These are phyloP conservation scores for Tritrichomonas musculus DNA, from an alignment of 208 protist genomes.

Conservation along the genomic window DNA sequence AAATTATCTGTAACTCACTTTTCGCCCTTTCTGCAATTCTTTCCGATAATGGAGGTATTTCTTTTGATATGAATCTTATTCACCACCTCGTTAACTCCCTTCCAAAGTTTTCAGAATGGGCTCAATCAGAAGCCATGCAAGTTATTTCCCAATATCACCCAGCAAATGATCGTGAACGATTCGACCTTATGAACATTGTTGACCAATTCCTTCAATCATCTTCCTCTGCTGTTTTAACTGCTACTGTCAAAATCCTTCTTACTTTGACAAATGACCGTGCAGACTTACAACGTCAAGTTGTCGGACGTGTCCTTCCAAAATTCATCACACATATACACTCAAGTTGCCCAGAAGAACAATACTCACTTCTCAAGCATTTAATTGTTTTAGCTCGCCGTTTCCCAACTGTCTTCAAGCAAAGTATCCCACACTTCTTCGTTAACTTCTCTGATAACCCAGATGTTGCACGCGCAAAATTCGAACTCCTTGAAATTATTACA, in stretches of 20 bases:
- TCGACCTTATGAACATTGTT: constrained; percentile 32
- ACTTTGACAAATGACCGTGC: background rate
- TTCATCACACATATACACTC: background rate
- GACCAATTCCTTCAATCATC: background rate
- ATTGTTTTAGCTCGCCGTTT: background rate
- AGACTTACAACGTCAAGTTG: background rate
- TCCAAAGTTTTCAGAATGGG: constrained; percentile 33
- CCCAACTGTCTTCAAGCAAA: background rate
- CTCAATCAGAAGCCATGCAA: background rate
- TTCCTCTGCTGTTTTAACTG: background rate
- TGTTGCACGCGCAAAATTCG: background rate
- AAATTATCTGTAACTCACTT: background rate
- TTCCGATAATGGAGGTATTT: constrained; percentile 2
- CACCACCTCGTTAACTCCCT: constrained; percentile 24
- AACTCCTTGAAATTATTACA: constrained; percentile 14
- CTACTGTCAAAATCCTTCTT: background rate
- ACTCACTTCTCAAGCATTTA: background rate
- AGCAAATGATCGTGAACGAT: background rate
- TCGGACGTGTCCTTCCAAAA: background rate
- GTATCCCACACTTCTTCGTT: background rate
- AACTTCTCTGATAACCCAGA: background rate
- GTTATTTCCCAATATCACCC: constrained; percentile 6
- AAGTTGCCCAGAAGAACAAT: background rate
- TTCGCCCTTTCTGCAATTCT: background rate
- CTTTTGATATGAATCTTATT: background rate